Percentiles rank a stretch among this genome's conserved stretches.
phyloP scores from a whole-genome alignment of 2,329 filamentous ascomycete genomes.

The Hortaea werneckii region DNA sequence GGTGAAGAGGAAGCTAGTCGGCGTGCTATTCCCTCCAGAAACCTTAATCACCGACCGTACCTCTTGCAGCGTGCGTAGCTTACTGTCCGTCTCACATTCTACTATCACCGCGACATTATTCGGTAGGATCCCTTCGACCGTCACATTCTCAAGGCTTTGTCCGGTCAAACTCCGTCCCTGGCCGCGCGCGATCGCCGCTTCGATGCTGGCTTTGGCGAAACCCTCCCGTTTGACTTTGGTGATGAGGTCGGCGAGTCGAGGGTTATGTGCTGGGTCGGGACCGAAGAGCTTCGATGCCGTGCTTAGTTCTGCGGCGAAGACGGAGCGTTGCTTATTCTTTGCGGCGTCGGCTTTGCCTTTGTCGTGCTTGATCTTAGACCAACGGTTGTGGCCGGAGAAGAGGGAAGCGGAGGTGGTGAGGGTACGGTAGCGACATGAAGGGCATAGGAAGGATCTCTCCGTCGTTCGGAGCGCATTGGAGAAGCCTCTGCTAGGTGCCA shows the following conservation, averaged over 20 bases:
- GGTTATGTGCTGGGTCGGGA: conserved; percentile 61
- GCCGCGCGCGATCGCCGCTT: conserved; percentile 75
- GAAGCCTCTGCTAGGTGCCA: conserved; percentile 25
- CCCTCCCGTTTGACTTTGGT: conserved; percentile 72
- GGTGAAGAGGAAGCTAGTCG: conserved; percentile 76
- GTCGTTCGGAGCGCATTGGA: conserved; percentile 1
- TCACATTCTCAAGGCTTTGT: conserved; percentile 62
- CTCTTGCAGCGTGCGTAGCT: conserved; percentile 61
- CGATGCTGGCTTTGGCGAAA: conserved; percentile 75
- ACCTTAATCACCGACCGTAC: conserved; percentile 62
- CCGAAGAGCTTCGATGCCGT: conserved; percentile 72
- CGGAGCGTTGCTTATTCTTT: conserved; percentile 61
- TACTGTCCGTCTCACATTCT: conserved; percentile 78
- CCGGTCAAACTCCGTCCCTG: conserved; percentile 73
- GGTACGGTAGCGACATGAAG: conserved; percentile 9
- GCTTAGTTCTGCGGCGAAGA: conserved; percentile 62
- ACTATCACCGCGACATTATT: conserved; percentile 65
- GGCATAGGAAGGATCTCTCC: conserved; percentile 3
- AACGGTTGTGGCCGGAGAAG: conserved; percentile 71
- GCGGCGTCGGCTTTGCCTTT: conserved; percentile 78
- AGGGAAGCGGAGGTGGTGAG: conserved; percentile 11
- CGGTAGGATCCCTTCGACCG: conserved; percentile 71
- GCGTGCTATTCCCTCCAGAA: conserved; percentile 58
- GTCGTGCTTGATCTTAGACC: conserved; percentile 93
- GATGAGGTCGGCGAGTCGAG: conserved; percentile 64